Base-by-base conservation (phyloP, 2,329 filamentous ascomycete species). In the Sarocladiaceae sp. region DNA sequence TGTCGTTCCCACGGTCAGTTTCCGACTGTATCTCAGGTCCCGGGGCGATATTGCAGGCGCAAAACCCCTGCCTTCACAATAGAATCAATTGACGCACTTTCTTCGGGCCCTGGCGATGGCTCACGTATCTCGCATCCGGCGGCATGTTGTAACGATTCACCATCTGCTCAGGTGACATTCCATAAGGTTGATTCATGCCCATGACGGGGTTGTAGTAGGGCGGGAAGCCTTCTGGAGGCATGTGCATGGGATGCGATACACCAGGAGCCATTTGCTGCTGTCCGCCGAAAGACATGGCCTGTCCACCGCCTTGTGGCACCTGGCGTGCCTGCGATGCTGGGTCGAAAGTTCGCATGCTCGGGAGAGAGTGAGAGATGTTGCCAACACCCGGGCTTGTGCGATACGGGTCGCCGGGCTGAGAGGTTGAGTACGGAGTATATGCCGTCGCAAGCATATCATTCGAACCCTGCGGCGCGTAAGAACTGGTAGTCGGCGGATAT, bases 271-370 rank as follows among this genome's bases (percentile, higher is more conserved):
- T 60, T 29, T 42, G 15, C 28, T 48, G 42, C 15, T 23, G 22
- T 31, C 25, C 44, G 33, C 28, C 15, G 25, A 8, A 26, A 26
- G 31, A 26, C 23, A 39, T 37, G 15, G 29, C 26, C 25, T 46
- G 42, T 15, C 35, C 28, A 33, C 28, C 42, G 23, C 42, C 40
- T 11, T 23, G 42, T 33, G 39, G 47, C 48, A 33, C 18, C 66
- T 63, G 57, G 66, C 64, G 52, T 48, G 60, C 58, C 40, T 67
- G 66, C 22, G 61, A 56, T 51, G 66, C 61, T 37, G 62, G 56
- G 53, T 72, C 70, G 52, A 72, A 68, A 8, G 68, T 71, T 29
- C 70, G 65, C 69, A 72, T 72, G 56, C 70, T 72, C 10, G 70
- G 70, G 18, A 72, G 58, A 39, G 68, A 62, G 63, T 37, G 29